Evolutionary conservation across 768 basidiomycete species (phyloP).

Genomic region (Sporobolomyces pararoseus): DNA sequence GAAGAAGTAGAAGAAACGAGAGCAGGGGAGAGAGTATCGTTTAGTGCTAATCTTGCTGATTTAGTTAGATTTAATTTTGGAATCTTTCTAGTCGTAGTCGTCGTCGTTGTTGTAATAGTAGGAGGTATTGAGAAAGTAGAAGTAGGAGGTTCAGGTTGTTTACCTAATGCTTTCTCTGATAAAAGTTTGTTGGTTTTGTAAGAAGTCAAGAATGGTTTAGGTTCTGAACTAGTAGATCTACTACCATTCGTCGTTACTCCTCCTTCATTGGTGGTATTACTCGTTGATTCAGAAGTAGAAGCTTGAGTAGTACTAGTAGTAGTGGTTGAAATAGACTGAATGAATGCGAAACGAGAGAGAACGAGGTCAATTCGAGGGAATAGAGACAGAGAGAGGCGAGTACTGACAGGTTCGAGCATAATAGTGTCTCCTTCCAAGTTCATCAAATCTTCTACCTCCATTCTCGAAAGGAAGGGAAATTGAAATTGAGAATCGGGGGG

Average conservation of each 20-base stretch:
- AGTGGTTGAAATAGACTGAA: too few species aligned
- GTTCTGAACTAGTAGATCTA: too few species aligned
- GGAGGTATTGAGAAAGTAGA: not conserved
- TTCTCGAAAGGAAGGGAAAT: too few species aligned
- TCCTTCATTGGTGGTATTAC: too few species aligned
- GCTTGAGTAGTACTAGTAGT: too few species aligned
- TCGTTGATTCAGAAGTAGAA: too few species aligned
- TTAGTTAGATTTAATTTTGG: not conserved
- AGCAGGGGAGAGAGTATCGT: not conserved
- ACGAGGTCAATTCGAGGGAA: not conserved
- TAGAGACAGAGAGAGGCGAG: not conserved
- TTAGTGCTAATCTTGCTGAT: not conserved
- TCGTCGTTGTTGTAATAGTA: too few species aligned
- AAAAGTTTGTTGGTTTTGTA: not conserved
- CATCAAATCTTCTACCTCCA: too few species aligned
- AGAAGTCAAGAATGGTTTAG: not conserved
- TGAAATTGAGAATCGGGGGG: too few species aligned
- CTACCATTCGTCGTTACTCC: too few species aligned
- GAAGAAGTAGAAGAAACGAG: not conserved
- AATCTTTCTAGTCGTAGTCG: not conserved
- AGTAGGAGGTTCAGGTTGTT: not conserved
- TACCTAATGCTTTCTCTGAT: slow-evolving; percentile 1
- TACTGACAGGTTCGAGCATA: not conserved
- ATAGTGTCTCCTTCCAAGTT: too few species aligned
- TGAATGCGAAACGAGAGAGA: not conserved